Evolutionary conservation across 2,329 filamentous ascomycete species (phyloP).

Genomic region (Davidsoniella virescens): DNA sequence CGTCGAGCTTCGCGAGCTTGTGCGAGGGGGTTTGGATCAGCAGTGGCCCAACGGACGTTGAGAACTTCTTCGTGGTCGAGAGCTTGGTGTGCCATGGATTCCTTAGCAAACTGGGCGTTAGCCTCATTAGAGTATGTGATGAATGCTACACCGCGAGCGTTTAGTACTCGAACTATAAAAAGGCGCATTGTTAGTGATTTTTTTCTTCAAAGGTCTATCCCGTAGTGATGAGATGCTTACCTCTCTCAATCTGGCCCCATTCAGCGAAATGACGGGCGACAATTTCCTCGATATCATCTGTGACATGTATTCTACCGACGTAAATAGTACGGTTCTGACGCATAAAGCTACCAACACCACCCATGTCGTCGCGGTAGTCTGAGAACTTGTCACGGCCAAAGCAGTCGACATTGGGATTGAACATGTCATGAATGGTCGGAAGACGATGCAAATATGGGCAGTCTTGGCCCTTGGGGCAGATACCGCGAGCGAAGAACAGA

Average conservation of each 20-base stretch:
- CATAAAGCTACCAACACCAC: conserved; percentile 86
- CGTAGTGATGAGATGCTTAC: conserved; percentile 20
- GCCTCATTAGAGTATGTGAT: conserved; percentile 87
- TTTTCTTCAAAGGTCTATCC: neutral
- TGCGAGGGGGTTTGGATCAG: conserved; percentile 87
- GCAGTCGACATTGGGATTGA: conserved; percentile 86
- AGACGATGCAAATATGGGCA: conserved; percentile 89
- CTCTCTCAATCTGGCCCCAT: conserved; percentile 85
- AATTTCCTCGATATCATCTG: conserved; percentile 92
- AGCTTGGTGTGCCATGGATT: conserved; percentile 89
- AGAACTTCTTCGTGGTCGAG: conserved; percentile 84
- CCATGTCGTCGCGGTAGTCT: conserved; percentile 95
- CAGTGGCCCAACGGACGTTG: conserved; percentile 93
- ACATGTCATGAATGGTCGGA: conserved; percentile 73
- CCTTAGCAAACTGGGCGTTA: conserved; percentile 80
- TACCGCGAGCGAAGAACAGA: conserved; percentile 71
- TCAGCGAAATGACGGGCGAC: conserved; percentile 90
- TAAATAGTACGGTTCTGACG: conserved; percentile 89
- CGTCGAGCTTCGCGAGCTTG: conserved; percentile 78
- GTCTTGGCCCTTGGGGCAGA: conserved; percentile 73
- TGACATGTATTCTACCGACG: conserved; percentile 83
- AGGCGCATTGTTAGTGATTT: neutral
- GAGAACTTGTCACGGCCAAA: conserved; percentile 86
- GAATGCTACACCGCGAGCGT: conserved; percentile 79
- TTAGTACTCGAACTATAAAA: conserved; percentile 54